Evolutionary conservation across 495 filamentous ascomycete genomes (phyloP), one percentile per base, ranked within the genome.

Genomic region (Neurospora sp.): DNA sequence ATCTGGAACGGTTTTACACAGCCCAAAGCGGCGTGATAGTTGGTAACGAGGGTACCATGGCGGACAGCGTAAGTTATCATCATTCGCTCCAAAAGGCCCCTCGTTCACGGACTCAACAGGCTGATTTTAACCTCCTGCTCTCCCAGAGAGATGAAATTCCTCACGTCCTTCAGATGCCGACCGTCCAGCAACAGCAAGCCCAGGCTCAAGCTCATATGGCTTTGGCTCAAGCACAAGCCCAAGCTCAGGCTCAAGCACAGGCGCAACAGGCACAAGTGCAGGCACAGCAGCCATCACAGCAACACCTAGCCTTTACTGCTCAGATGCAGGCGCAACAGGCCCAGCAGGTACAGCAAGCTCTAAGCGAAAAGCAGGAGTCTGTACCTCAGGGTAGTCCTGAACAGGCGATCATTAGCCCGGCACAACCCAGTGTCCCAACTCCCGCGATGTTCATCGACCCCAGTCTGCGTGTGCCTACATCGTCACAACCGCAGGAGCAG

Each of bases 21-120:
- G 77, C 80, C 38, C 75, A 80, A 41, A 81, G 81, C 44, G 80
- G 77, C 12, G 76, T 80, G 69, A 73, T 74, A 20, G 75, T 75
- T 20, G 79, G 71, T 12, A 76, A 78, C 27, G 80, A 86, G 69
- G 81, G 81, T 44, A 82, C 82, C 27, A 86, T 86, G 83, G 83
- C 81, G 8, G 84, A 86, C 44, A 84, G 83, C 71, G 83, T 84
- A 76, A 75, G 81, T 74, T 38, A 48, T 38, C 39, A 22, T 42
- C 3, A 37, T 61, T 44, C 39, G 20, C 27, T 14, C 16, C n/a
- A 39, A 35, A 27, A 39, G 53, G 22, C 4, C 20, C 31, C 16
- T 22, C 16, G 48, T 46, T 41, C 68, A 22, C 20, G 31, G n/a
- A 18, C 0, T 40, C 39, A 22, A 18, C 35, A 18, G 1, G 9